A percentile compares a stretch with the other conserved stretches of the same genome.
phyloP scores from a whole-genome alignment of 805 yeast species.

The Teunomyces atbi region DNA sequence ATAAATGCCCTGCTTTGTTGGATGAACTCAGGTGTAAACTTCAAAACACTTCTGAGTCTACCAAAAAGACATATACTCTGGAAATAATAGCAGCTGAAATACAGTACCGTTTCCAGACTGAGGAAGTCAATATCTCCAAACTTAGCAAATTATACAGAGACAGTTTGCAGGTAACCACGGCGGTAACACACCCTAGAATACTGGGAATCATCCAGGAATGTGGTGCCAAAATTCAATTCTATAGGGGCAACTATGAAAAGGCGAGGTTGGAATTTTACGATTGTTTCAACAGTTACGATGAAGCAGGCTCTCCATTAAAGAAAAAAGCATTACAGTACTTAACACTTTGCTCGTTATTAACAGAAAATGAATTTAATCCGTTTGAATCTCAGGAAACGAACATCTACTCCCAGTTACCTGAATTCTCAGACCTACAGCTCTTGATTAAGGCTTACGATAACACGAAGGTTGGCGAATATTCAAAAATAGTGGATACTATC shows the following conservation, averaged over 20 bases:
- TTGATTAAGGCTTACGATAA: constrained; percentile 32
- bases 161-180: constrained; percentile 45
- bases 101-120: constrained; percentile 43
- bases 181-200: constrained; percentile 73
- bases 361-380: constrained; percentile 66
- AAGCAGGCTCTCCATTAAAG: constrained; percentile 47
- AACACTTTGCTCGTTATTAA: constrained; percentile 58
- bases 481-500: constrained; percentile 16
- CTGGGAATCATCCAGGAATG: constrained; percentile 75
- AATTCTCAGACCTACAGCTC: constrained; percentile 25
- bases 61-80: constrained; percentile 47
- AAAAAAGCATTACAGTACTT: constrained; percentile 58
- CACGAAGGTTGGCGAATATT: constrained; percentile 22
- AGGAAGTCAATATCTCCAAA: constrained; percentile 27
- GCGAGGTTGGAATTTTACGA: constrained; percentile 64
- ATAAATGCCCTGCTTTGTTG: constrained; percentile 35
- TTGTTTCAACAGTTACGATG: constrained; percentile 44
- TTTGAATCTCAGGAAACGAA: constrained; percentile 72
- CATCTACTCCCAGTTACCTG: constrained; percentile 41
- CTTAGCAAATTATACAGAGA: constrained; percentile 50
- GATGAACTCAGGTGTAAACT: constrained; percentile 37
- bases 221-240: constrained; percentile 68
- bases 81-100: constrained; percentile 71
- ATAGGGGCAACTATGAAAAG: constrained; percentile 53
- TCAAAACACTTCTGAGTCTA: constrained; percentile 40